These are phyloP conservation scores for Pichia sp. DNA, from an alignment of 1,139 yeast genomes.

Conservation along the genomic window DNA sequence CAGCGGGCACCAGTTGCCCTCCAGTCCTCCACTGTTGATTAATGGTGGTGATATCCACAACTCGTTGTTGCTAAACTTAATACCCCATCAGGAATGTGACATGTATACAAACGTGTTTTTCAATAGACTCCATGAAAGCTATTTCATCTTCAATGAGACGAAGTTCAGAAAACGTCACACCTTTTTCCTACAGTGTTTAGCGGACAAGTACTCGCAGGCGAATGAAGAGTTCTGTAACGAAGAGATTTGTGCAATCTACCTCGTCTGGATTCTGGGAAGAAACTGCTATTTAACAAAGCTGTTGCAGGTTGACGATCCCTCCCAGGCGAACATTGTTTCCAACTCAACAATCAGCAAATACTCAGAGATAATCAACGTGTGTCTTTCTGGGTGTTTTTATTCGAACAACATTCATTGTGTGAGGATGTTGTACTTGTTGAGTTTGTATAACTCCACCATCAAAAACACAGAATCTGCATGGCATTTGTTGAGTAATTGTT, in stretches of 20 bases:
- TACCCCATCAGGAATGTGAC: constrained; percentile 29
- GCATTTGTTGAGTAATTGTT: constrained; percentile 35
- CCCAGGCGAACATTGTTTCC: constrained; percentile 5
- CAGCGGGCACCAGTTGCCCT: neutral
- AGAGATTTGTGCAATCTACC: constrained; percentile 34
- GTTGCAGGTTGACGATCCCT: constrained; percentile 19
- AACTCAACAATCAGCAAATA: constrained; percentile 19
- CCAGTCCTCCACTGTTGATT: constrained; percentile 1
- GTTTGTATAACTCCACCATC: constrained; percentile 34
- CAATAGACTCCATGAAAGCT: constrained; percentile 33
- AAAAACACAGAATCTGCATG: constrained; percentile 38
- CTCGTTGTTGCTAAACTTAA: constrained; percentile 25
- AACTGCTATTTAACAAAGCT: constrained; percentile 19
- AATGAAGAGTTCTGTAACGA: constrained; percentile 19
- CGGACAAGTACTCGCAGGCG: neutral
- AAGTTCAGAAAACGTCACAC: constrained; percentile 28
- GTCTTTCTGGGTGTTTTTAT: constrained; percentile 33
- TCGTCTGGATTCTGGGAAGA: constrained; percentile 36
- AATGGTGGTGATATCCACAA: constrained; percentile 20
- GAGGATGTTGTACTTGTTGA: constrained; percentile 32
- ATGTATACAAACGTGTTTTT: constrained; percentile 33
- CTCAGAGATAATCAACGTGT: constrained; percentile 32
- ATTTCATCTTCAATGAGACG: constrained; percentile 32
- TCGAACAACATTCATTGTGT: constrained; percentile 35
- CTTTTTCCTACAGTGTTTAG: constrained; percentile 24